Evolutionary conservation across 2,329 filamentous ascomycete genomes (phyloP), one percentile per base, ranked within the genome.

Genomic region (Coniochaeta sp.): DNA sequence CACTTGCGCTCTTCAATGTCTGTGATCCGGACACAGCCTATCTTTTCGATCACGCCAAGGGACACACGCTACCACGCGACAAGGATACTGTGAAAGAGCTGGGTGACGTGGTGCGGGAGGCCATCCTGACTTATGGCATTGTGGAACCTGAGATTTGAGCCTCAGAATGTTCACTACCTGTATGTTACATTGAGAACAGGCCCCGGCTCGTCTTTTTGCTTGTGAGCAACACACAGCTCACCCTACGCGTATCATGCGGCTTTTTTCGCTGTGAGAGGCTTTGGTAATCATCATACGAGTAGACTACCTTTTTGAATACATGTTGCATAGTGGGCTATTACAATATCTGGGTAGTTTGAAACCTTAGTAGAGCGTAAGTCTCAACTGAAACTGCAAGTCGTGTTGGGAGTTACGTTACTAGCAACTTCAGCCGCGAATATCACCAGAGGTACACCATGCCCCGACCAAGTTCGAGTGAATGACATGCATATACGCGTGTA

Each of bases 41-140:
- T 36, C 75, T 88, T n/a, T 87, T 87, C 62, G 85, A 88, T 64
- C 84, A 87, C 63, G 85, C 83, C 5, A 86, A 86, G 66, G 85
- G 85, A 0, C 85, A 88, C 67, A 86, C 82, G 0, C 73, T 88
- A 5, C 85, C 85, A 0, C 74, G 83, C 62, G 81, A 83, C 60
- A 75, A 74, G 59, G 73, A 72, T 16, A 79, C 78, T 0, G 74
- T 81, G 59, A 74, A 74, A 63, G 79, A 82, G 64, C 68, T 82
- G 16, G 75, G 74, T 7, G 73, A 78, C 58, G 74, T 78, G 8
- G 74, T 79, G 24, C 72, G 76, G 36, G 69, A 71, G 31, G 67
- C 69, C 2, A 69, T 69, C 31, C 57, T 52, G 28, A 61, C 56
- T 24, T 67, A 66, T 34, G 60, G 61, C 19, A 64, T 66, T 57